Conservation (phyloP, 2,329 filamentous ascomycete genomes). For the Huntiella omanensis region DNA sequence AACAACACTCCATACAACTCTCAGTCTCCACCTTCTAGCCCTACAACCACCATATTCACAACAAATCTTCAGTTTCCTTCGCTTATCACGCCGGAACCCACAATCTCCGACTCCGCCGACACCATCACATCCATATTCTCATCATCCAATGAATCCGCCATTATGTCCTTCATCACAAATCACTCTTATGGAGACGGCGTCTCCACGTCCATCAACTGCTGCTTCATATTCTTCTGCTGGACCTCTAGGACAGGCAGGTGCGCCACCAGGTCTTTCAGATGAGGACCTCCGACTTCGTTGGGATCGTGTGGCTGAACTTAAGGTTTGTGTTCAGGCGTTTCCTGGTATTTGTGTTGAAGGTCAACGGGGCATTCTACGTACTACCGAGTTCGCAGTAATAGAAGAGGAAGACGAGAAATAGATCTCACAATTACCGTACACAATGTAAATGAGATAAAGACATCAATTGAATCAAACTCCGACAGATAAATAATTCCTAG, state of each 20-base stretch:
- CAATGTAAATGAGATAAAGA: too few species aligned
- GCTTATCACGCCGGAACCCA: neutral
- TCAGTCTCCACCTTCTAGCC: neutral
- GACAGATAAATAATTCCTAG: too few species aligned
- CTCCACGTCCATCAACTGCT: neutral
- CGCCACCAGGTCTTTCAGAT: neutral
- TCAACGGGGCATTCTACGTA: constrained; percentile 4
- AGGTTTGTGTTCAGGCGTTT: neutral
- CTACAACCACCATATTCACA: neutral
- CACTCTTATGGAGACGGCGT: neutral
- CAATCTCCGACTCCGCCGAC: neutral
- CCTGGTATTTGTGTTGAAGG: neutral
- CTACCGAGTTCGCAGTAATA: constrained; percentile 4
- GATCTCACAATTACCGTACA: too few species aligned
- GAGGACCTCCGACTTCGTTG: constrained; percentile 1
- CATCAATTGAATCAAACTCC: too few species aligned
- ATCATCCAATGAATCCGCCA: neutral
- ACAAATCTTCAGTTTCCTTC: neutral
- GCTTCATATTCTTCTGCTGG: neutral
- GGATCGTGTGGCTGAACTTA: constrained; percentile 6
- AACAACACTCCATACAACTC: neutral
- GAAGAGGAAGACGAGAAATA: constrained; percentile 1
- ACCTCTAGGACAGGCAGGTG: neutral
- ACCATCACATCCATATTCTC: neutral
- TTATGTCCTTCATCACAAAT: neutral